A percentile compares a stretch with the other conserved stretches of the same genome.
Conservation (phyloP, 2,329 filamentous ascomycete species). For the Ceratocystis variospora region DNA sequence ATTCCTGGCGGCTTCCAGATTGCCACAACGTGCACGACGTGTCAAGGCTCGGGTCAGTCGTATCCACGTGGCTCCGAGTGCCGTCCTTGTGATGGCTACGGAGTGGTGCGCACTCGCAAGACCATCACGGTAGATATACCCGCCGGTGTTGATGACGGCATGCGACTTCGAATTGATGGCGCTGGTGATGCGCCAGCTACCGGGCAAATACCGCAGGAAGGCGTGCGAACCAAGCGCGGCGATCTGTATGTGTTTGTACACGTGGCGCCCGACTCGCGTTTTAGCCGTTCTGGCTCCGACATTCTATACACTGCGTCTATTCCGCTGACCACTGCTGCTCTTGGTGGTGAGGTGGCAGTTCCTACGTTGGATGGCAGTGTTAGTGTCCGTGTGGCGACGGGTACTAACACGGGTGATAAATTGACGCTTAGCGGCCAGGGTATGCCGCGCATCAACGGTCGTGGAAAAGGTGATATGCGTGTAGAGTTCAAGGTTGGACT, state of each 20-base stretch:
- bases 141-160: slow-evolving; percentile 89
- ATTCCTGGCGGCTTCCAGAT: slow-evolving; percentile 94
- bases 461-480: slow-evolving; percentile 65
- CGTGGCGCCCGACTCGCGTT: slow-evolving; percentile 80
- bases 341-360: slow-evolving; percentile 79
- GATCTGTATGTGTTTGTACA: slow-evolving; percentile 86
- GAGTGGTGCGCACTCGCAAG: slow-evolving; percentile 69
- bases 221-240: slow-evolving; percentile 52
- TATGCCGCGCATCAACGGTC: slow-evolving; percentile 69
- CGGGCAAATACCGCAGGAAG: slow-evolving; percentile 49
- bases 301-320: slow-evolving; percentile 86
- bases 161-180: slow-evolving; percentile 71
- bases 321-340: slow-evolving; percentile 79
- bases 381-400: slow-evolving; percentile 79
- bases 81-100: slow-evolving; percentile 62
- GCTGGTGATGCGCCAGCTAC: slow-evolving; percentile 79
- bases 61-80: slow-evolving; percentile 75
- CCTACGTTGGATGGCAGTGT: slow-evolving; percentile 85
- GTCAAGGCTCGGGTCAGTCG: slow-evolving; percentile 62
- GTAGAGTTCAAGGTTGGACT: slow-evolving; percentile 92
- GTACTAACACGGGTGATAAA: slow-evolving; percentile 83
- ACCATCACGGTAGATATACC: slow-evolving; percentile 84
- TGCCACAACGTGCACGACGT: slow-evolving; percentile 73
- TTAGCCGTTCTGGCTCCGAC: slow-evolving; percentile 74
- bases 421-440: slow-evolving; percentile 82